phyloP scores from a whole-genome alignment of 139 green algal species.

The Chlorella sp. region DNA sequence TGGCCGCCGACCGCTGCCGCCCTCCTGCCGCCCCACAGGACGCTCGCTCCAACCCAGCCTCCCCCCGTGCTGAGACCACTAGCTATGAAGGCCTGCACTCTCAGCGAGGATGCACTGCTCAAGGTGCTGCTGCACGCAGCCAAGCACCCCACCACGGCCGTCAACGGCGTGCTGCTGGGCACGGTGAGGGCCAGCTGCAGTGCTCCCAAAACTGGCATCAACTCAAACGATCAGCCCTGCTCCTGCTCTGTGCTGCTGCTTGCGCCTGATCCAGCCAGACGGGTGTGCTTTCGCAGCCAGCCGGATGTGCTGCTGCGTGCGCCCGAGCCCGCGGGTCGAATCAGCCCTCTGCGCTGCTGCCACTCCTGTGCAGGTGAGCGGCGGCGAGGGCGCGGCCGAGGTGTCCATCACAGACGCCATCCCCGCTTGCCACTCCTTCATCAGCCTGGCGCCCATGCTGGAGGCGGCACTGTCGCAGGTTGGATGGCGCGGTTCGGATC shows the following conservation, averaged over 20 bases:
- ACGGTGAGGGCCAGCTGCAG: neutral
- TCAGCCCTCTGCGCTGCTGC: too few species aligned
- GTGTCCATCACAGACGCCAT: conserved; percentile 61
- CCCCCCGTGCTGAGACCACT: neutral
- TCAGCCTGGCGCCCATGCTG: conserved; percentile 59
- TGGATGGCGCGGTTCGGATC: neutral
- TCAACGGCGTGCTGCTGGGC: conserved; percentile 68
- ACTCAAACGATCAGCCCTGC: too few species aligned
- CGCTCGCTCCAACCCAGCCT: neutral
- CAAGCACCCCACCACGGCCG: conserved; percentile 60
- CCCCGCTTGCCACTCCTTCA: conserved; percentile 69
- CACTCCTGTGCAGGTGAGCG: too few species aligned
- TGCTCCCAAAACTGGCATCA: too few species aligned
- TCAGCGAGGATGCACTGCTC: conserved; percentile 41
- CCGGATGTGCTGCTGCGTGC: too few species aligned
- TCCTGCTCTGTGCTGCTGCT: too few species aligned
- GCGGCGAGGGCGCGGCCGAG: neutral
- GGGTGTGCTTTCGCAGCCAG: too few species aligned
- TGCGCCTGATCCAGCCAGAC: too few species aligned
- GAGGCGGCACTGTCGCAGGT: conserved; percentile 69
- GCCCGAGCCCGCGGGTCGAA: too few species aligned
- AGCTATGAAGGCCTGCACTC: neutral
- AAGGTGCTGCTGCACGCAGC: conserved; percentile 66
- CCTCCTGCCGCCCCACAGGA: neutral
- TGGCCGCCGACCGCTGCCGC: neutral